Evolutionary conservation across 2,329 filamentous ascomycete genomes (phyloP), one percentile per base, ranked within the genome.

Genomic region (Colletotrichum sp.): DNA sequence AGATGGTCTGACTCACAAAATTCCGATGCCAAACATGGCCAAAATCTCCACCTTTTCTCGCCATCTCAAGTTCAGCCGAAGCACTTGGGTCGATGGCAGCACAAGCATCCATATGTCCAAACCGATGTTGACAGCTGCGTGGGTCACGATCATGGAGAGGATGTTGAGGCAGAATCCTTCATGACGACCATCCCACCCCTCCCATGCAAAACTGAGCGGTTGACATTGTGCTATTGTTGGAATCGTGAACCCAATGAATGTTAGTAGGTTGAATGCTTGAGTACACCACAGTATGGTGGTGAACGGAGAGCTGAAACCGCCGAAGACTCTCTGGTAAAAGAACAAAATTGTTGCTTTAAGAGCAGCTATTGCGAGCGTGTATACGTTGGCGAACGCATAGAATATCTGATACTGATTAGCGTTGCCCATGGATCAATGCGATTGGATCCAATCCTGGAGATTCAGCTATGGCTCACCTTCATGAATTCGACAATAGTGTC

Each of bases 151-250:
- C 57, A 86, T 84, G 6, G 80, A 80, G 24, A 81, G 82, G 65
- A 87, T 80, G 32, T 86, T 81, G 7, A 83, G 80, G 73, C 85
- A 87, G 14, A 59, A 72, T 1, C 85, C 85, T 2, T 73, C 65
- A 28, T 75, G 73, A 4, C 34, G 71, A 18, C 74, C 73, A 39
- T 84, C 83, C 84, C 84, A 78, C 9, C 32, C 57, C 16, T 89
- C 71, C 88, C 88, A 90, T 78, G 85, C 85, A 75, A 83, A 87
- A 9, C 79, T 76, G 13, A 89, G 81, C 1, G 87, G 87, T 4
- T 80, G 77, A 79, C 87, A 88, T 66, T 88, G 84, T 16, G 86
- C 81, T 14, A 86, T 76, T 6, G 81, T 83, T n/a, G 83, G 82
- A 8, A 85, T 71, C 63, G 83, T 81, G 70, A 84, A 84, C 52